Evolutionary conservation across 441 rosid genomes (phyloP).

Genomic region (Pelargonium cotyledonis): DNA sequence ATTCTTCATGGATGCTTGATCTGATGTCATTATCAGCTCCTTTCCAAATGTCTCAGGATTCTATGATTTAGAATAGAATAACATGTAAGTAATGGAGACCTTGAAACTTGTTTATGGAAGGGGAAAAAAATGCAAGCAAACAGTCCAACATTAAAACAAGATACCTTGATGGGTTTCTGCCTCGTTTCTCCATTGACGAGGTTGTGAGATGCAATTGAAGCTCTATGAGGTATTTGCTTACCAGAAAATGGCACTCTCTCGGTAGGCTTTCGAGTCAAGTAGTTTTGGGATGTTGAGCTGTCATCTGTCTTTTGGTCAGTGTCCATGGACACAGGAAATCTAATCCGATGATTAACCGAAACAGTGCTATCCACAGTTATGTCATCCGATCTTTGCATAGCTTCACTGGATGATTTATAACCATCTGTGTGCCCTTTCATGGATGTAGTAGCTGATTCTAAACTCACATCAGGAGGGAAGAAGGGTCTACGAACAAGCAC

Average conservation of each 20-base stretch:
- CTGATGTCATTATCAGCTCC: constrained; percentile 96
- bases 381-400: constrained; percentile 84
- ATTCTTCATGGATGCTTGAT: constrained; percentile 92
- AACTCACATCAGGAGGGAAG: constrained; percentile 55
- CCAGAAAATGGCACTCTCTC: constrained; percentile 55
- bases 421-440: constrained; percentile 55
- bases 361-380: constrained; percentile 73
- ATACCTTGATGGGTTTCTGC: constrained; percentile 61
- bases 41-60: constrained; percentile 72
- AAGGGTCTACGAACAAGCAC: constrained; percentile 44
- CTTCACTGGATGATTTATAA: constrained; percentile 64
- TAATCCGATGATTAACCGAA: constrained; percentile 50
- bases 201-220: constrained; percentile 50
- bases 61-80: constrained; percentile 38
- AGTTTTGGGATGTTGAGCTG: constrained; percentile 58
- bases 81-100: constrained; percentile 1
- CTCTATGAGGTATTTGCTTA: constrained; percentile 72
- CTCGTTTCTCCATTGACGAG: constrained; percentile 56
- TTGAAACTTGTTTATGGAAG: background rate
- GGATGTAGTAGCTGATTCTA: constrained; percentile 95
- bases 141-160: constrained; percentile 6
- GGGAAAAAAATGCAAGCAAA: constrained; percentile 1
- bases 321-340: constrained; percentile 46
- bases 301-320: constrained; percentile 70
- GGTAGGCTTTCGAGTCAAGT: constrained; percentile 35